Percentiles rank a stretch among this genome's conserved stretches.
Evolutionary conservation across 257 asterid species (phyloP).

Genomic region (Oldenlandia corymbosa): DNA sequence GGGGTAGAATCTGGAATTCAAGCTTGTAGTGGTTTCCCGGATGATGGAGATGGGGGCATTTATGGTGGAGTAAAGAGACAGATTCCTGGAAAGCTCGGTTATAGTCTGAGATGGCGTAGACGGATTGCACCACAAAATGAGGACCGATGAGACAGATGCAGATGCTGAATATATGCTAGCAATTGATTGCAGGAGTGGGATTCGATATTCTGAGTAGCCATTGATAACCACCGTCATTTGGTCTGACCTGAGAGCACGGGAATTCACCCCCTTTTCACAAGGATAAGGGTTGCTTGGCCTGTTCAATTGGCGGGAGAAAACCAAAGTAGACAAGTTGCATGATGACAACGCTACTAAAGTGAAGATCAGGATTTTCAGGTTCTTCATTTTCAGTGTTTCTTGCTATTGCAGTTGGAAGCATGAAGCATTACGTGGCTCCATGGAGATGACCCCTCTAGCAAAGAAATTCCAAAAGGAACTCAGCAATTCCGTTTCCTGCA

Average conservation of each 20-base stretch:
- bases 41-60: constrained; percentile 35
- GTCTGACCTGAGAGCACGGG: constrained; percentile 44
- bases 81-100: constrained; percentile 43
- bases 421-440: not conserved
- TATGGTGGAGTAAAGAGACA: constrained; percentile 35
- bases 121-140: constrained; percentile 83
- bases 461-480: not conserved
- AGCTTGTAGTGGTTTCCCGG: constrained; percentile 61
- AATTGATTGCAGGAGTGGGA: constrained; percentile 65
- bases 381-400: not conserved
- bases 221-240: constrained; percentile 78
- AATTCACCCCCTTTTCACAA: constrained; percentile 32
- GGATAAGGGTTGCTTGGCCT: constrained; percentile 19
- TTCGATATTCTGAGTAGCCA: constrained; percentile 84
- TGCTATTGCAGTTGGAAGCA: not conserved
- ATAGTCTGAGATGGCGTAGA: constrained; percentile 52
- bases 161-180: constrained; percentile 63
- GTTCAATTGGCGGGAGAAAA: constrained; percentile 39
- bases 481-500: not conserved
- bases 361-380: constrained; percentile 3
- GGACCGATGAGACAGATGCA: constrained; percentile 47
- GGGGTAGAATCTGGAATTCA: constrained; percentile 78
- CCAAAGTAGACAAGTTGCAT: constrained; percentile 34
- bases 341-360: constrained; percentile 17
- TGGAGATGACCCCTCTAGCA: not conserved